phyloP scores from a whole-genome alignment of 257 asterid species.

The Linderniella brevidens region DNA sequence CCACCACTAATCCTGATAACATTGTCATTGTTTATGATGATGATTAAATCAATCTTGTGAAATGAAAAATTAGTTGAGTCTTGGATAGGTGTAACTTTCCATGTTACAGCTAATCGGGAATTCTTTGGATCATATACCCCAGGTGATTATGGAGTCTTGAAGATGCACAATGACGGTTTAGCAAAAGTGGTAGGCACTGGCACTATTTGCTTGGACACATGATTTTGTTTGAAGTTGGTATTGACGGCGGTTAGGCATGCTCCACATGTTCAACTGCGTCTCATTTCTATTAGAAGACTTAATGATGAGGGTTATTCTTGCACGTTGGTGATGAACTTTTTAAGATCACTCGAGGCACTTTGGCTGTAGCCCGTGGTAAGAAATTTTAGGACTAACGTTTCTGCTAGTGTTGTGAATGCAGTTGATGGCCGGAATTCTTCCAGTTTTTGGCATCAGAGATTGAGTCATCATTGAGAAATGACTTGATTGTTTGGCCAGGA shows the following conservation, averaged over 20 bases:
- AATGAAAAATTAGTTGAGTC: neutral
- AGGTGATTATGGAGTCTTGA: neutral
- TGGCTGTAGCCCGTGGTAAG: neutral
- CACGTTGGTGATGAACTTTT: neutral
- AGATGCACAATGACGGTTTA: neutral
- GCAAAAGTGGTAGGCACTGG: neutral
- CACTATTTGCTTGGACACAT: neutral
- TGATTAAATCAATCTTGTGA: too few species aligned
- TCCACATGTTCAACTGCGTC: neutral
- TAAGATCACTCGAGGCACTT: neutral
- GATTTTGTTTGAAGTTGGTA: too few species aligned
- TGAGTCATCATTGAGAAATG: neutral
- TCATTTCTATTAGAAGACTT: neutral
- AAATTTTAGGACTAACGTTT: neutral
- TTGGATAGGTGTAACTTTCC: slow-evolving; percentile 1
- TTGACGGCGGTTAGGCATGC: too few species aligned
- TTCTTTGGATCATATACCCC: slow-evolving; percentile 2
- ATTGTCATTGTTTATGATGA: too few species aligned
- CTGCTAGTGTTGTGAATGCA: neutral
- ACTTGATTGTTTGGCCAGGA: neutral
- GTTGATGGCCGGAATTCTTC: neutral
- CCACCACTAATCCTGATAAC: too few species aligned
- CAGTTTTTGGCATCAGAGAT: neutral
- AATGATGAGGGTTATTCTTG: slow-evolving; percentile 1
- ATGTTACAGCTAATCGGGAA: neutral